Percentiles rank a stretch among this genome's conserved stretches.
Evolutionary conservation across 108 stramenopile species (phyloP).

Genomic region (Pseudonitzschia pungens): DNA sequence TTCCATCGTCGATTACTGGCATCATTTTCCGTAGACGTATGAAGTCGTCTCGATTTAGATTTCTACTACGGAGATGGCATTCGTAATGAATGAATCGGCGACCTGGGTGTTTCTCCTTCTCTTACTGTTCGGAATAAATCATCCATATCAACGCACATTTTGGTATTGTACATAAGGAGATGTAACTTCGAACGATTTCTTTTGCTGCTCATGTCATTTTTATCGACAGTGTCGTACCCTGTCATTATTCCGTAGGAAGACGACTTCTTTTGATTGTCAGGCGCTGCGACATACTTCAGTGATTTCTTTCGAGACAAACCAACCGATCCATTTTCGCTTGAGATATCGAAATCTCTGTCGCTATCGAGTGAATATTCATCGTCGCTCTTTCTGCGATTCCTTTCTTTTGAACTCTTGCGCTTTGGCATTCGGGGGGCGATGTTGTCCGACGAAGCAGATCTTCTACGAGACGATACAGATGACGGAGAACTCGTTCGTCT

Average conservation of each 20-base stretch:
- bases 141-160: constrained; percentile 41
- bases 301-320: no score
- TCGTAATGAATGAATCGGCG: constrained; percentile 26
- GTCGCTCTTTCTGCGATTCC: background rate
- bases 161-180: constrained; percentile 27
- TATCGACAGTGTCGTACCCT: constrained; percentile 16
- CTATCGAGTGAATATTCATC: constrained; percentile 9
- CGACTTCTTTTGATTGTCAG: no score
- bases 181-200: constrained; percentile 35
- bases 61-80: constrained; percentile 23
- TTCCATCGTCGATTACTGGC: no score
- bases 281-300: no score
- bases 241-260: background rate
- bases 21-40: background rate
- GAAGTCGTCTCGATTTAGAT: background rate
- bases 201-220: constrained; percentile 34
- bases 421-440: constrained; percentile 15
- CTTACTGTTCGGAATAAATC: constrained; percentile 31
- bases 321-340: background rate
- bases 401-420: constrained; percentile 16
- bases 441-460: constrained; percentile 3
- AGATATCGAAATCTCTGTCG: constrained; percentile 17
- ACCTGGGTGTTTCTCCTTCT: constrained; percentile 33
- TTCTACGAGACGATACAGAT: constrained; percentile 12
- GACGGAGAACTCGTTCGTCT: constrained; percentile 19